These are phyloP conservation scores for Sarocladiaceae sp. DNA, from an alignment of 2,329 filamentous ascomycete species.

Conservation along the genomic window DNA sequence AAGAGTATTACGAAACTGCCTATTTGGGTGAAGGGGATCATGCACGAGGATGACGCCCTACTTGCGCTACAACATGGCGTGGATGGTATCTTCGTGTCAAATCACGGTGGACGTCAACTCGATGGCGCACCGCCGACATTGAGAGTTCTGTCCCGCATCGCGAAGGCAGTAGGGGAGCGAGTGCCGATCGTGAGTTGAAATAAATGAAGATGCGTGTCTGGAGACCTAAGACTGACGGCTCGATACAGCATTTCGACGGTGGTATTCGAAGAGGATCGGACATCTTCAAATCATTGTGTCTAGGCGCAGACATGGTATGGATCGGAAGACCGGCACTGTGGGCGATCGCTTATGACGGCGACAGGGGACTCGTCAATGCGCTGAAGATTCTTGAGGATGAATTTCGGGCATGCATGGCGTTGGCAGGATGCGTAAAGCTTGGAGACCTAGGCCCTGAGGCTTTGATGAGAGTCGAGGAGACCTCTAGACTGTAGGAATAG, in stretches of 20 bases:
- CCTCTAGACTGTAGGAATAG: too few relatives aligned
- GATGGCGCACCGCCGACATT: conserved; percentile 4
- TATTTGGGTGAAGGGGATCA: conserved; percentile 22
- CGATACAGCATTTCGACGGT: conserved; percentile 18
- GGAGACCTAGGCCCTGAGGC: too few relatives aligned
- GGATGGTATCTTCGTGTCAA: conserved; percentile 25
- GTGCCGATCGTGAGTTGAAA: too few relatives aligned
- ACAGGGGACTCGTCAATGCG: conserved; percentile 8
- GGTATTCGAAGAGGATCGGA: conserved; percentile 22
- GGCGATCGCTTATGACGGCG: conserved; percentile 12
- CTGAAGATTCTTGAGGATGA: not conserved
- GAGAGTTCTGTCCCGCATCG: not conserved
- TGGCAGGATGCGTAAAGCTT: too few relatives aligned
- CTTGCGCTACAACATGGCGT: conserved; percentile 24
- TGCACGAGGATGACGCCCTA: conserved; percentile 25
- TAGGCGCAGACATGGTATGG: conserved; percentile 23
- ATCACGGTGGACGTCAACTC: not conserved
- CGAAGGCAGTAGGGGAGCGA: not conserved
- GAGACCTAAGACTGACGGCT: too few relatives aligned
- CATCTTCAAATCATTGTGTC: conserved; percentile 21
- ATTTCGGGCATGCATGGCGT: not conserved
- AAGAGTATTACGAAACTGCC: not conserved
- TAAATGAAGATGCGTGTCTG: too few relatives aligned
- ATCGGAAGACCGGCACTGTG: conserved; percentile 28
- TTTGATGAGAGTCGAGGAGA: too few relatives aligned